Conservation (phyloP, 495 filamentous ascomycete genomes). For the Saxophila tyrrhenica region DNA sequence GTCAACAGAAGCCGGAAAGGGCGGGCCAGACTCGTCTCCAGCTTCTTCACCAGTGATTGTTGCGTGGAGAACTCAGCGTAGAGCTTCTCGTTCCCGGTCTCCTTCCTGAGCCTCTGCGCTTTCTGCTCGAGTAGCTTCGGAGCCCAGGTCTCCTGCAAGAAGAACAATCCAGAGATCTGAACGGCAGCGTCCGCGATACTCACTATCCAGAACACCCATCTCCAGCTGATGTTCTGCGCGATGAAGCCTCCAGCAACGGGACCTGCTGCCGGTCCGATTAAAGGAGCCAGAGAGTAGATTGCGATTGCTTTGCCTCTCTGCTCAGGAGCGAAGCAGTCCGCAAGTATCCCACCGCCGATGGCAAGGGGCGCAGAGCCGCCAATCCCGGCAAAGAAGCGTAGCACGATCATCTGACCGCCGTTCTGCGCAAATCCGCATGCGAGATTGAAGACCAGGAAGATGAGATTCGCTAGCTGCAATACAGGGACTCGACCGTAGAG, state of each 20-base stretch:
- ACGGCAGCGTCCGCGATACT: conserved; percentile 52
- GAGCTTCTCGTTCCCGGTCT: conserved; percentile 49
- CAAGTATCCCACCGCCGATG: conserved; percentile 42
- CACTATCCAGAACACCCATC: conserved; percentile 52
- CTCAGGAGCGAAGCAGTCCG: conserved; percentile 52
- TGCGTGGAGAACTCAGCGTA: conserved; percentile 50
- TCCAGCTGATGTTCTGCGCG: conserved; percentile 55
- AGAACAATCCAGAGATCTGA: conserved; percentile 51
- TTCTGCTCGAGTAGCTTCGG: conserved; percentile 50
- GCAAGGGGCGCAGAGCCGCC: conserved; percentile 43
- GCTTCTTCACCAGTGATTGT: conserved; percentile 18
- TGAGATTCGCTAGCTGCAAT: conserved; percentile 40
- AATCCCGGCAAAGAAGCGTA: conserved; percentile 46
- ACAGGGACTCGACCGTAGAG: conserved; percentile 50
- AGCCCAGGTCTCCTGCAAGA: conserved; percentile 57
- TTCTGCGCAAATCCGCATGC: conserved; percentile 46
- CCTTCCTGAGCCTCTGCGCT: conserved; percentile 42
- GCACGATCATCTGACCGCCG: conserved; percentile 42
- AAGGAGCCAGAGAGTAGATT: conserved; percentile 53
- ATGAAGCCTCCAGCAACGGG: conserved; percentile 42
- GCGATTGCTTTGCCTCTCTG: conserved; percentile 53
- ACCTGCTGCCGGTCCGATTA: conserved; percentile 49
- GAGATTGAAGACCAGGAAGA: conserved; percentile 47
- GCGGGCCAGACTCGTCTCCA: conserved; percentile 23
- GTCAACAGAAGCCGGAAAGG: conserved; percentile 34